Evolutionary conservation across 768 basidiomycete species (phyloP), one percentile per base, ranked within the genome.

Genomic region (Cystofilobasidium capitatum): DNA sequence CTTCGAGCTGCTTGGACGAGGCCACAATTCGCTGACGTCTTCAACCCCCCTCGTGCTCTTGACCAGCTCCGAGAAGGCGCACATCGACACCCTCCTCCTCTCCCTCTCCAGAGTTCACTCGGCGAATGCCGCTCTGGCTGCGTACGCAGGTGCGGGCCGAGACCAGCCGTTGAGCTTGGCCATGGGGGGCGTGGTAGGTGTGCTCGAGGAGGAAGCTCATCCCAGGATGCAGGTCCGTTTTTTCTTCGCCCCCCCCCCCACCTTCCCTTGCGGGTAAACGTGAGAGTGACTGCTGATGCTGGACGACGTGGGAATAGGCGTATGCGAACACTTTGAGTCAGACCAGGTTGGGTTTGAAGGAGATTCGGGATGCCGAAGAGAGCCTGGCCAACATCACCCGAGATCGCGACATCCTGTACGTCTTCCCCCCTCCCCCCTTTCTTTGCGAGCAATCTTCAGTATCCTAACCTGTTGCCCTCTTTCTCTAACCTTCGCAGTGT

Each of bases 311-410:
- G 45, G 58, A 3, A 2, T 37, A 69, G 68, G 58, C 63, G 14
- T 69, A 69, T n/a, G 68, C 68, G 5, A 59, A 57, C 36, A 64
- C 62, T 14, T 36, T 69, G 7, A 49, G 62, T 13, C 40, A 37
- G 16, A 64, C 68, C 6, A 39, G 68, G 20, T 45, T 64, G 0
- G 68, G 62, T 3, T 58, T 69, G 33, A 69, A 69, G 39, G 68
- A 69, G 49, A 69, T 69, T 42, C 55, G 68, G 22, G 68, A 69
- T n/a, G 68, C 68, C 3, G 68, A 69, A 45, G 68, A 69, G 37
- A 40, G 26, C 0, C 63, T 69, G 24, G 68, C 68, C 10, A 64
- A 64, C 37, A 36, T 64, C 33, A 69, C 63, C 17, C 55, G 68
- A 17, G 68, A 69, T 24, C 57, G 68, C 31, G 68, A 69, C 58